Percentiles rank a stretch among this genome's conserved stretches.
phyloP scores from a whole-genome alignment of 2,329 filamentous ascomycete genomes.

The Calonectria ilicicola region DNA sequence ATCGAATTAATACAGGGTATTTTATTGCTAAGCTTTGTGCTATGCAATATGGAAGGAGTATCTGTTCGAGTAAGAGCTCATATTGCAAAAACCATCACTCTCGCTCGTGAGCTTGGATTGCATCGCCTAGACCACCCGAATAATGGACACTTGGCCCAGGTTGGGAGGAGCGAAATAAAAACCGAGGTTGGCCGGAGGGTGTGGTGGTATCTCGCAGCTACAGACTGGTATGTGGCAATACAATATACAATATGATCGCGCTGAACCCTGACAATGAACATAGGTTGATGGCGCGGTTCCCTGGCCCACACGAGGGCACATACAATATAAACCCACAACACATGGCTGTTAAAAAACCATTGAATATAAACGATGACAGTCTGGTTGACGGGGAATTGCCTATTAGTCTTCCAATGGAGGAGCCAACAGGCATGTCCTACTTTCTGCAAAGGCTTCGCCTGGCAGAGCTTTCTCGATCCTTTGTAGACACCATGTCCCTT shows the following conservation, averaged over 20 bases:
- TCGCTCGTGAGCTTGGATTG: conserved; percentile 41
- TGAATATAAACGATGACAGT: conserved; percentile 54
- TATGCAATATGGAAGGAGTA: conserved; percentile 48
- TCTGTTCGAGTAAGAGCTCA: conserved; percentile 8
- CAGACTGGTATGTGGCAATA: conserved; percentile 50
- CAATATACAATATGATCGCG: too few relatives aligned
- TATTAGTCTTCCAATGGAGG: conserved; percentile 44
- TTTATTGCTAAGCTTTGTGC: conserved; percentile 49
- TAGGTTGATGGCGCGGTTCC: conserved; percentile 53
- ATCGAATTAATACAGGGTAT: conserved; percentile 51
- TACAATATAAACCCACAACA: conserved; percentile 53
- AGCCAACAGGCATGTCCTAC: conserved; percentile 52
- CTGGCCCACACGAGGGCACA: conserved; percentile 49
- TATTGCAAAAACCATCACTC: conserved; percentile 5
- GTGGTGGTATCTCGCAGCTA: conserved; percentile 58
- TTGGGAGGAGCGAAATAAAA: conserved; percentile 38
- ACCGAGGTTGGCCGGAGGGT: conserved; percentile 54
- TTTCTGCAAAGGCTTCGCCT: conserved; percentile 53
- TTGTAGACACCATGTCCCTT: conserved; percentile 48
- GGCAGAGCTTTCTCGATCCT: conserved; percentile 50
- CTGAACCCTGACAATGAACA: conserved; percentile 16
- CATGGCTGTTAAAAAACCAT: conserved; percentile 53
- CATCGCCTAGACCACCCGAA: conserved; percentile 53
- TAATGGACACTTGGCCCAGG: conserved; percentile 26
- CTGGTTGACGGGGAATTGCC: conserved; percentile 44